Evolutionary conservation across 2,329 filamentous ascomycete genomes (phyloP).

Genomic region (Talaromyces pinophilus): DNA sequence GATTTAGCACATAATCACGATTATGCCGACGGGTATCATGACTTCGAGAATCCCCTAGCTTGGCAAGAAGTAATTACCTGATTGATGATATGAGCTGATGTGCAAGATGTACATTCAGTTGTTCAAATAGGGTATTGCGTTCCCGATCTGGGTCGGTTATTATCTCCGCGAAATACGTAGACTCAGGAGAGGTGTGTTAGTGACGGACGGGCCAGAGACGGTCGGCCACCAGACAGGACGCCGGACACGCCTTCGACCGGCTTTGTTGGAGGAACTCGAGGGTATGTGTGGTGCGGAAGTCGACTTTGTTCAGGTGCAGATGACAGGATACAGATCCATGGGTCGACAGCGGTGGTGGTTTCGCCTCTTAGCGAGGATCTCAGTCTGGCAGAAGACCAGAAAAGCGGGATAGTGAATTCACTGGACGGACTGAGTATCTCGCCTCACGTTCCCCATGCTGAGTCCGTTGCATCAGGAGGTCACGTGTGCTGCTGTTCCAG

Average conservation of each 20-base stretch:
- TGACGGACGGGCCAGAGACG: constrained; percentile 22
- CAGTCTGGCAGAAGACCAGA: constrained; percentile 1
- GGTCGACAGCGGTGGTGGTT: constrained; percentile 14
- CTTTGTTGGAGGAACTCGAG: constrained; percentile 1
- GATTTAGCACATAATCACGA: constrained; percentile 7
- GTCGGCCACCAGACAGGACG: constrained; percentile 23
- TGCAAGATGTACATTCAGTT: constrained; percentile 10
- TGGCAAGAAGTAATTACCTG: constrained; percentile 9
- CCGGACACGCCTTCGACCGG: constrained; percentile 24
- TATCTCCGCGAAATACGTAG: constrained; percentile 12
- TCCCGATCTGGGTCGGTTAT: not conserved
- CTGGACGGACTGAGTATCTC: constrained; percentile 15
- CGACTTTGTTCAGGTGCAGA: not conserved
- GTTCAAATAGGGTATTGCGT: not conserved
- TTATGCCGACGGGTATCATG: constrained; percentile 4
- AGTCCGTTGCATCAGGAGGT: constrained; percentile 5
- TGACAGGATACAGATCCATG: constrained; percentile 17
- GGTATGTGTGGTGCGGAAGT: constrained; percentile 5
- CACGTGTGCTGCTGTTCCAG: not conserved
- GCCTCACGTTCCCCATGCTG: constrained; percentile 15
- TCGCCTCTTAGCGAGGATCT: constrained; percentile 11
- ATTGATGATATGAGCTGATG: not conserved
- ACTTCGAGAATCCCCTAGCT: not conserved
- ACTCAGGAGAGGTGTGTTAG: constrained; percentile 18
- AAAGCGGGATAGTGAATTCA: constrained; percentile 17